A percentile compares a stretch with the other conserved stretches of the same genome.
Conservation (phyloP, 805 yeast species). For the Lipomyces yamadae region DNA sequence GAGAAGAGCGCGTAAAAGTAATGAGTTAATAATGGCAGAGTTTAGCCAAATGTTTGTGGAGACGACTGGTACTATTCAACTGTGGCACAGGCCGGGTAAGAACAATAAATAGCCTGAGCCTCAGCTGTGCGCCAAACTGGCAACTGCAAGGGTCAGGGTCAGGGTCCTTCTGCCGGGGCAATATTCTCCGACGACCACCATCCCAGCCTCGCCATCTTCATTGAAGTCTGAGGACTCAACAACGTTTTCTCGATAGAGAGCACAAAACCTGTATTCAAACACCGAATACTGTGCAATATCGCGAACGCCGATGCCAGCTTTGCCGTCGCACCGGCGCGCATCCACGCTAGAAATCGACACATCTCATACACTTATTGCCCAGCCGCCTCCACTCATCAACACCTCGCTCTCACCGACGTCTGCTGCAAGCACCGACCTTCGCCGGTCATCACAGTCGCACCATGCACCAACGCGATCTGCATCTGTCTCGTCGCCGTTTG, state of each 20-base stretch:
- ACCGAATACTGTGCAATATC: not conserved
- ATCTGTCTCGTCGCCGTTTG: constrained; percentile 22
- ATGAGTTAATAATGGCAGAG: too few relatives aligned
- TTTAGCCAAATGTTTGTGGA: too few relatives aligned
- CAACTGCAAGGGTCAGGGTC: constrained; percentile 1
- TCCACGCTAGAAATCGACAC: constrained; percentile 5
- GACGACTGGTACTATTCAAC: too few relatives aligned
- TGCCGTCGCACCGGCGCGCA: constrained; percentile 1
- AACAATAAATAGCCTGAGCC: not conserved
- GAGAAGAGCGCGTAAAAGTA: too few relatives aligned
- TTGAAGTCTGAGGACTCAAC: too few relatives aligned
- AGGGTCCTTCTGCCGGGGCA: not conserved
- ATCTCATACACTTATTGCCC: not conserved
- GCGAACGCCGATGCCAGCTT: constrained; percentile 2
- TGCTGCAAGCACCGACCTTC: not conserved
- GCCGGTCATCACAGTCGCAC: not conserved
- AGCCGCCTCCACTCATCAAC: not conserved
- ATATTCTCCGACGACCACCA: not conserved
- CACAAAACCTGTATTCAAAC: too few relatives aligned
- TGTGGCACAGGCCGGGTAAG: not conserved
- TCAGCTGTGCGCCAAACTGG: not conserved
- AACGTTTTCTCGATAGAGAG: too few relatives aligned
- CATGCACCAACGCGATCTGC: constrained; percentile 15
- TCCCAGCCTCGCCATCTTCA: not conserved
- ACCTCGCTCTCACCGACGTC: constrained; percentile 6